phyloP scores from a whole-genome alignment of 2,329 filamentous ascomycete species.

The Aureobasidium sp. region DNA sequence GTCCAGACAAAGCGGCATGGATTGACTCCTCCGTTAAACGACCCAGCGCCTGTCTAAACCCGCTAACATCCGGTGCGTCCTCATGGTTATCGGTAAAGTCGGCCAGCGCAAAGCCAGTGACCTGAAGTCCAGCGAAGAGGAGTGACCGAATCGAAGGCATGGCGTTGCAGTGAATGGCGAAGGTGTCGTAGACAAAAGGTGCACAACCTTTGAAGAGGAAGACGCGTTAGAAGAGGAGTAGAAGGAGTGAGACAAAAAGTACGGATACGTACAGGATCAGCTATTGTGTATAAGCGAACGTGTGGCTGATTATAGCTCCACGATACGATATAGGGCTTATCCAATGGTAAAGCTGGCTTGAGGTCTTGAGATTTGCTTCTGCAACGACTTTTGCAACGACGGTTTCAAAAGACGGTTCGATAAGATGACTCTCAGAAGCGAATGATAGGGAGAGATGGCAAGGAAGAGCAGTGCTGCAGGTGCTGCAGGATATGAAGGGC shows the following conservation, averaged over 20 bases:
- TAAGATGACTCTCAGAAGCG: not conserved
- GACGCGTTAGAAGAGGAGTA: constrained; percentile 7
- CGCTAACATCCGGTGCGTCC: constrained; percentile 19
- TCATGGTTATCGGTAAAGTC: constrained; percentile 19
- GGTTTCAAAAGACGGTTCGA: not conserved
- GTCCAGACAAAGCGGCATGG: constrained; percentile 57
- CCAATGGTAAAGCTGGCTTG: not conserved
- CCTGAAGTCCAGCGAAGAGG: constrained; percentile 25
- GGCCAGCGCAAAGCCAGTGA: constrained; percentile 26
- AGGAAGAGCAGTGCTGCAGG: not conserved
- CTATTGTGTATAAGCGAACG: constrained; percentile 7
- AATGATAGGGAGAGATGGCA: not conserved
- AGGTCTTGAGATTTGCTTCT: not conserved
- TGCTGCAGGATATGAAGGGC: not conserved
- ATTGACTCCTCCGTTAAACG: constrained; percentile 52
- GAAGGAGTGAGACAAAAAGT: not conserved
- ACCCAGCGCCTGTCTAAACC: constrained; percentile 48
- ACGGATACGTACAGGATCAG: constrained; percentile 8
- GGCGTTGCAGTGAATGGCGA: constrained; percentile 5
- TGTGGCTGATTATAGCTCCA: constrained; percentile 4
- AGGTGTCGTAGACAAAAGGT: not conserved
- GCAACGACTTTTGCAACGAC: not conserved
- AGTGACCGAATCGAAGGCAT: constrained; percentile 36
- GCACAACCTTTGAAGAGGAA: not conserved
- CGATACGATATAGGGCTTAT: not conserved